These are phyloP conservation scores for Moniliophthora roreri DNA, from an alignment of 1,284 basidiomycete species.

Conservation along the genomic window DNA sequence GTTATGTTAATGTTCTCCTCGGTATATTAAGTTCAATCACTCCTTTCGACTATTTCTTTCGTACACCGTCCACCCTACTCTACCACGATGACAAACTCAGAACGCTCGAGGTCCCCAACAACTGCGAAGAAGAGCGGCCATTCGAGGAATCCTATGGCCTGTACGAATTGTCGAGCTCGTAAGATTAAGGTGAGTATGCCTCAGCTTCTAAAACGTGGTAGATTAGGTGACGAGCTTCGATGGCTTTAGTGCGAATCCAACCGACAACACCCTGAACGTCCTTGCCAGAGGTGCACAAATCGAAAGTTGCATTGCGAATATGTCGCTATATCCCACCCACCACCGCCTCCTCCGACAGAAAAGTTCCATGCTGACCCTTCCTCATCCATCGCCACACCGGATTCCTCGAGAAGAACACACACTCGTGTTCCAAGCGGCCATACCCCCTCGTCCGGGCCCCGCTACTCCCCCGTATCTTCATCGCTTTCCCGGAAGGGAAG, in stretches of 20 bases:
- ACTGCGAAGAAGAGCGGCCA: conserved; percentile 3
- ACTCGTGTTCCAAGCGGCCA: conserved; percentile 1
- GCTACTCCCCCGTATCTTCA: conserved; percentile 6
- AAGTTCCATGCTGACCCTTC: conserved; percentile 2
- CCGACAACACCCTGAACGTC: conserved; percentile 15
- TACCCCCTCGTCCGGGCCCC: background rate
- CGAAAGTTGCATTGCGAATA: conserved; percentile 17
- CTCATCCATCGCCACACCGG: background rate
- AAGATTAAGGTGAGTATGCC: conserved; percentile 14
- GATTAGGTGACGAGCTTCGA: background rate
- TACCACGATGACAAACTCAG: conserved; percentile 1
- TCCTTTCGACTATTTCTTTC: background rate
- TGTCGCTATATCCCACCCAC: conserved; percentile 14
- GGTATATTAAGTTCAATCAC: conserved; percentile 3
- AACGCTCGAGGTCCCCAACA: background rate
- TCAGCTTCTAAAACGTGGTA: background rate
- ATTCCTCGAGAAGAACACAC: background rate
- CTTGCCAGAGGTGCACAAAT: conserved; percentile 15
- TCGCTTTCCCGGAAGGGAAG: conserved; percentile 2
- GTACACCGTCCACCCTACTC: background rate
- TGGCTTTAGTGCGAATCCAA: conserved; percentile 14
- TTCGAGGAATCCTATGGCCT: conserved; percentile 13
- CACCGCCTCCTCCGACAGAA: conserved; percentile 4
- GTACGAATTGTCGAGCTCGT: conserved; percentile 16
- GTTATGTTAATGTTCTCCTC: background rate